phyloP scores from a whole-genome alignment of 2,329 filamentous ascomycete species.

The Akanthomyces dipterigenus region DNA sequence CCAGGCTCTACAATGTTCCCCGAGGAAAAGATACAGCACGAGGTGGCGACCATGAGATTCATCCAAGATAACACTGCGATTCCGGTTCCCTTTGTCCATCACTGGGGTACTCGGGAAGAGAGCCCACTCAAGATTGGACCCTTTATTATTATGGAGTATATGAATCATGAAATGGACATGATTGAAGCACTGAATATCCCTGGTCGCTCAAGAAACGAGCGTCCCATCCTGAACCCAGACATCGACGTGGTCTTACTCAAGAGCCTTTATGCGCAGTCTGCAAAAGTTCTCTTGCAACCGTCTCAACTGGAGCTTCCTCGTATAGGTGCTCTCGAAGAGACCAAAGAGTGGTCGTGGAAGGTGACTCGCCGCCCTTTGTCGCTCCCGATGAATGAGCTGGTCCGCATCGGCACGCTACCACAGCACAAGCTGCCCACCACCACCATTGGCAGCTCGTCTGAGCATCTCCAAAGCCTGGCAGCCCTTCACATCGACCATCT shows the following conservation, averaged over 20 bases:
- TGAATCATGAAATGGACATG: slow-evolving; percentile 5
- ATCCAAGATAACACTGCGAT: slow-evolving; percentile 14
- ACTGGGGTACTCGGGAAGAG: slow-evolving; percentile 14
- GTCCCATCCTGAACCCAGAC: background rate
- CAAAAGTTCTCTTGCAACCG: background rate
- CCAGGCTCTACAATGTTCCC: slow-evolving; percentile 13
- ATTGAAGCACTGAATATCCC: background rate
- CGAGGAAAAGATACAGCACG: slow-evolving; percentile 13
- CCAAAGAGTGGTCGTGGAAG: background rate
- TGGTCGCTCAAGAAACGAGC: background rate
- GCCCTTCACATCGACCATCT: background rate
- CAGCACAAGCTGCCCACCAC: background rate
- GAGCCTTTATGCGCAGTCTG: background rate
- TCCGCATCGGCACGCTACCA: background rate
- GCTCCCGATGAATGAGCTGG: background rate
- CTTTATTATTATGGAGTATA: slow-evolving; percentile 15
- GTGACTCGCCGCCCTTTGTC: background rate
- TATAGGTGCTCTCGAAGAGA: background rate
- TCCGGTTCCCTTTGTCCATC: slow-evolving; percentile 13
- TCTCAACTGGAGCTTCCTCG: background rate
- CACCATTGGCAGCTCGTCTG: background rate
- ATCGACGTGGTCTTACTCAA: background rate
- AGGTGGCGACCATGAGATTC: slow-evolving; percentile 12
- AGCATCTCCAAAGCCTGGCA: background rate
- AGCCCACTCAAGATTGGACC: slow-evolving; percentile 14